Base-by-base conservation (phyloP, 2,329 filamentous ascomycete genomes). In the Botrytis fragariae region DNA sequence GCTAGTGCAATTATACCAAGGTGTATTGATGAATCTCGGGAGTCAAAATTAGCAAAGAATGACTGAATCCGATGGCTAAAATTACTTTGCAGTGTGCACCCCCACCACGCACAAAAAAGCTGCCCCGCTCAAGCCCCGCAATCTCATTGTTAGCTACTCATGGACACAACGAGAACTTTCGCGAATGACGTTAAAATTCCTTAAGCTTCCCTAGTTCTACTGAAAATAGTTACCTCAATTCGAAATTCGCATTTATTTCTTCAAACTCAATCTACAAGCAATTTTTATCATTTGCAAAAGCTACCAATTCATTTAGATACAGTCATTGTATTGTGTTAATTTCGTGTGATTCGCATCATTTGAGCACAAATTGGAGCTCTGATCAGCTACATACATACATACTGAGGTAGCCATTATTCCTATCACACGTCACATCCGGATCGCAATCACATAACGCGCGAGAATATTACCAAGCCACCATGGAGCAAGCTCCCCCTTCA, bases 401-500 rank as follows among this genome's bases (percentile, higher is more conserved):
- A n/a, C 2, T 3, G 14, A 20, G 1, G 18, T 60, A 60, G 29
- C n/a, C 3, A 9, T 42, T 18, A 12, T 35, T 16, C 18, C 18
- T 65, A n/a, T n/a, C 22, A 42, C 57, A 42, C 65, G 35, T 57
- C 65, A 68, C 48, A 68, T 54, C 39, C 22, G 18, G 35, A 63
- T 63, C 37, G 14, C 35, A n/a, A 42, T 63, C 65, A 18, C 64
- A 67, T 18, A n/a, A 14, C n/a, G 35, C 64, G 32, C 45, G 12
- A 32, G 39, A 42, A 10, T 16, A 6, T 10, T 22, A 25, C 25
- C 18, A 4, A 32, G 4, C 32, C 57, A 57, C 14, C 61, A 72
- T 72, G 70, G 70, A 67, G 60, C 70, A 71, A 74, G 44, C 54
- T 59, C 37, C 72, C 69, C 45, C 72, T 68, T 45, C 65, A 48